Conservation (phyloP, 805 yeast species). For the Candida arabinofermentans region DNA sequence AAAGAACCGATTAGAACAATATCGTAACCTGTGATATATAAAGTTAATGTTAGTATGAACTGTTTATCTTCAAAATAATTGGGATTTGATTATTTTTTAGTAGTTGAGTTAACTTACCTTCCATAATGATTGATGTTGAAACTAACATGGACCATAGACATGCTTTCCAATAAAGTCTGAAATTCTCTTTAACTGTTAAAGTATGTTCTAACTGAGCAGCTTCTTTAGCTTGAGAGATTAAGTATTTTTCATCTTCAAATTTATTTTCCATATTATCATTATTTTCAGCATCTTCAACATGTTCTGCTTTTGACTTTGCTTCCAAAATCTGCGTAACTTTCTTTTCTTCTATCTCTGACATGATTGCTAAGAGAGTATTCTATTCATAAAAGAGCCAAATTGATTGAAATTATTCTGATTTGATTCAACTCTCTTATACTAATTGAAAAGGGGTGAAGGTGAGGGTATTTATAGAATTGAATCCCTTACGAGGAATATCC, state of each 20-base stretch:
- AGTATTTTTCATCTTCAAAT: slow-evolving; percentile 3
- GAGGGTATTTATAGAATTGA: too few relatives aligned
- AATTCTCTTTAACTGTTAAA: slow-evolving; percentile 24
- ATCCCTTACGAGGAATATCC: too few relatives aligned
- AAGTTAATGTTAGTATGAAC: too few relatives aligned
- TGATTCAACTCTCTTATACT: too few relatives aligned
- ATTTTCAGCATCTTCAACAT: slow-evolving; percentile 3
- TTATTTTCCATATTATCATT: background rate
- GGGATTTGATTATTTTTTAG: too few relatives aligned
- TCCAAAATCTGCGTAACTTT: background rate
- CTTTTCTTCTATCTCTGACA: background rate
- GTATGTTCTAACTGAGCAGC: slow-evolving; percentile 4
- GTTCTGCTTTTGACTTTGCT: background rate
- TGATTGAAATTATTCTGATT: too few relatives aligned
- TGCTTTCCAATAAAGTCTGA: slow-evolving; percentile 37
- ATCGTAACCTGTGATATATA: slow-evolving; percentile 36
- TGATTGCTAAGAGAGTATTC: background rate
- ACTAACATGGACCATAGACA: slow-evolving; percentile 36
- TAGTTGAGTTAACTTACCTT: too few relatives aligned
- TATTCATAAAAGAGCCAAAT: too few relatives aligned
- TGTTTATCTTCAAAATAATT: too few relatives aligned
- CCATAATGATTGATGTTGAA: slow-evolving; percentile 36
- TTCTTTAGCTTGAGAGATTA: slow-evolving; percentile 4
- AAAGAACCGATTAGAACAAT: slow-evolving; percentile 34
- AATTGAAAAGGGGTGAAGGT: too few relatives aligned